These are phyloP conservation scores for Phytophthora litchii DNA, from an alignment of 352 stramenopile species.

Conservation along the genomic window DNA sequence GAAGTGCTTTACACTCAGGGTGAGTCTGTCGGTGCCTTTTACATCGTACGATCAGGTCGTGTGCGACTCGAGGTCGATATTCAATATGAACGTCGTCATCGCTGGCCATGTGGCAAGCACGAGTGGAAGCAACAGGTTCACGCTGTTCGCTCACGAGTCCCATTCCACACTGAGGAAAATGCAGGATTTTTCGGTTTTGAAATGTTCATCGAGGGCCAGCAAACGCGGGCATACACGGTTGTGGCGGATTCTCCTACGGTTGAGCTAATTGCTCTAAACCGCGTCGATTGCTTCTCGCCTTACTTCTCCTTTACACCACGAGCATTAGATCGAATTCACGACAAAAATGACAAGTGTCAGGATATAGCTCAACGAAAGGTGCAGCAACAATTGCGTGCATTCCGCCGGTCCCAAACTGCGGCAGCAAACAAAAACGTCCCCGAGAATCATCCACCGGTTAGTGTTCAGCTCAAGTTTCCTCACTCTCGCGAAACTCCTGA, in stretches of 20 bases:
- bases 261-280: conserved; percentile 68
- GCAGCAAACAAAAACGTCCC: conserved; percentile 28
- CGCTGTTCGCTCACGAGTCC: conserved; percentile 51
- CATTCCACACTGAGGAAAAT: conserved; percentile 55
- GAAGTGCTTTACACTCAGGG: conserved; percentile 66
- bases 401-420: conserved; percentile 37
- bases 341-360: conserved; percentile 55
- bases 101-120: conserved; percentile 58
- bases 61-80: conserved; percentile 72
- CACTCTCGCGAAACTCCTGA: conserved; percentile 52
- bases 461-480: conserved; percentile 48
- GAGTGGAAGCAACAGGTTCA: conserved; percentile 65
- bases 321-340: conserved; percentile 60
- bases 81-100: conserved; percentile 69
- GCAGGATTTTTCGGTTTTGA: conserved; percentile 74
- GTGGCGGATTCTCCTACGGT: conserved; percentile 58
- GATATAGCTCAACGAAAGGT: conserved; percentile 51
- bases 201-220: conserved; percentile 66
- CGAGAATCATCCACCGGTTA: conserved; percentile 28
- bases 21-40: conserved; percentile 69
- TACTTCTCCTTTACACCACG: conserved; percentile 76
- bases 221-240: conserved; percentile 57
- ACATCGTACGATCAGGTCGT: conserved; percentile 63
- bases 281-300: conserved; percentile 74
- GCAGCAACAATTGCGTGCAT: conserved; percentile 60